Percentiles rank a stretch among this genome's conserved stretches.
phyloP scores from a whole-genome alignment of 108 stramenopile species.

The Parmales sp. region DNA sequence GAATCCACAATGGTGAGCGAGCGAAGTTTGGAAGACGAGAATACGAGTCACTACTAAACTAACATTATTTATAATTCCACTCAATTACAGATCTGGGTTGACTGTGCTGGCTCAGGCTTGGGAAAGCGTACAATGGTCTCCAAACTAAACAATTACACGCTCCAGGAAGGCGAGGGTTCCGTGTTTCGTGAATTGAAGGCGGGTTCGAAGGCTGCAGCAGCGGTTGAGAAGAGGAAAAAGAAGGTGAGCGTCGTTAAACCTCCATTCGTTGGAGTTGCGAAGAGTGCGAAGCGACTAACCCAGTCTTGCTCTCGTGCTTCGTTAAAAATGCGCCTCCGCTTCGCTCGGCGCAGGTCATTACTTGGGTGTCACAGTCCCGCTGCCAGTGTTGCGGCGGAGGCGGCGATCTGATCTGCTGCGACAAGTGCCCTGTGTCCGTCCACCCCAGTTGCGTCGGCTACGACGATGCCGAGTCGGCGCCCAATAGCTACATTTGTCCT shows the following conservation, averaged over 20 bases:
- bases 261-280: conserved; percentile 36
- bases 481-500: conserved; percentile 29
- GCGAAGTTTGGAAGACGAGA: too few relatives aligned
- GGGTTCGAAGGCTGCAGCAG: conserved; percentile 16
- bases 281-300: too few relatives aligned
- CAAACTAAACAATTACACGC: conserved; percentile 52
- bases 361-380: conserved; percentile 32
- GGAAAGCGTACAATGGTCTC: too few relatives aligned
- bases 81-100: too few relatives aligned
- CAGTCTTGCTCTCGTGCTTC: too few relatives aligned
- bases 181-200: conserved; percentile 44
- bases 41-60: too few relatives aligned
- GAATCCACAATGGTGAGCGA: too few relatives aligned
- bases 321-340: too few relatives aligned
- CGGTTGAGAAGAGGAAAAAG: conserved; percentile 22
- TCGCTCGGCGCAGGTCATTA: conserved; percentile 13
- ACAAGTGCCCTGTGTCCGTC: conserved; percentile 43
- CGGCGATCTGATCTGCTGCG: conserved; percentile 56
- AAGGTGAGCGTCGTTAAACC: conserved; percentile 17
- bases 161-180: conserved; percentile 47
- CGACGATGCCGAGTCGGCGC: conserved; percentile 19
- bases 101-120: too few relatives aligned
- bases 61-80: too few relatives aligned
- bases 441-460: conserved; percentile 41
- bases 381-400: conserved; percentile 66